Base-by-base conservation (phyloP, 441 rosid species). In the Populus tomentosa region DNA sequence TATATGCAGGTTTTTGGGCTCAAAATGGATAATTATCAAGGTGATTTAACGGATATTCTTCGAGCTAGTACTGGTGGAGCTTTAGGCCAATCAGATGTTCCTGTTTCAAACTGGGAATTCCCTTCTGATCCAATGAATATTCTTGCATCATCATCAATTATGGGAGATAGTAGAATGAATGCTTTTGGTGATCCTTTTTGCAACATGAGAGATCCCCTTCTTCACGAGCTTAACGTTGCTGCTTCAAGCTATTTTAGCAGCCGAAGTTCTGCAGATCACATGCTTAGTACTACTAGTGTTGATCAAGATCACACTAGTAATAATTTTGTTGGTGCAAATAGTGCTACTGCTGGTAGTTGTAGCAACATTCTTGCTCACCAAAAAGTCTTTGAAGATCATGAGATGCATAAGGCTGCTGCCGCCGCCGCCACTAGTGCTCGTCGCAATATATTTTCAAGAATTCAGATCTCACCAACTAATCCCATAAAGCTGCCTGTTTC, bases 31-130 rank as follows among this genome's bases (percentile, higher is more conserved):
- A 86, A 82, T 66, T 90, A 84, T 38, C 97, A 90, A 85, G 98
- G 99, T 64, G 99, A 95, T 85, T 86, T 94, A 69, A 92, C 91
- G 1, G 99, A 95, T 84, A 84, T 95, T 77, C 50, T 93, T 71
- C 84, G 94, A 79, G 93, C 88, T 16, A 16, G 16, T 9, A 80
- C 83, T 32, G 83, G 85, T 69, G 78, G 88, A 24, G 73, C 67
- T 59, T 36, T 72, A 35, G 65, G 67, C 32, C 59, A 63, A 72
- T 30, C 80, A 13, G 68, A 75, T 16, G 63, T 14, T 2, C 10
- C 72, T 2, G 33, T 61, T 26, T 75, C 78, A n/a, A 69, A 33
- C 76, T 82, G 85, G 85, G 81, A 80, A 33, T 82, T 80, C 67
- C 16, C 71, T 6, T 38, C 72, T 33, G 71, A 77, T 26, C 75